Percentiles rank a stretch among this genome's conserved stretches.
These are phyloP conservation scores for Saraca asoca DNA, from an alignment of 331 rosid genomes.

Conservation along the genomic window DNA sequence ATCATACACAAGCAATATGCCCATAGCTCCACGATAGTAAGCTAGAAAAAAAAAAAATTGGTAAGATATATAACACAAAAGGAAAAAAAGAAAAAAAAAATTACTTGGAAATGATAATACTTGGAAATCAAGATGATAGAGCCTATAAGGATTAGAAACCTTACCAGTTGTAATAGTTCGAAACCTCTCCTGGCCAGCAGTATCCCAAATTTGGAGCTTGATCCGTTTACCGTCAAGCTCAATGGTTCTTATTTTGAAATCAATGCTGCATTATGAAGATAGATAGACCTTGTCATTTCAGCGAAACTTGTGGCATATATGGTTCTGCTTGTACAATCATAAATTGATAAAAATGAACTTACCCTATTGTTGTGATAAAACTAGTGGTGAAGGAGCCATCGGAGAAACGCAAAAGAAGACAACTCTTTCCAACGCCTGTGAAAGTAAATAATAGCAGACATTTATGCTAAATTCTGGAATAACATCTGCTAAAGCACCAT, in stretches of 20 bases:
- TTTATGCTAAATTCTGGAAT: conserved; percentile 7
- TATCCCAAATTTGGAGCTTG: conserved; percentile 97
- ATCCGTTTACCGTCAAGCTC: conserved; percentile 90
- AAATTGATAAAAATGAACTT: conserved; percentile 30
- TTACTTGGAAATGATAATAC: no score
- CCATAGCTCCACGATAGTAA: conserved; percentile 97
- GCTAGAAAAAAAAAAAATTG: conserved; percentile 48
- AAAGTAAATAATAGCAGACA: conserved; percentile 24
- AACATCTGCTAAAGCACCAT: neutral
- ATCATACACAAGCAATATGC: conserved; percentile 90
- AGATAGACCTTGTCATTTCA: conserved; percentile 26
- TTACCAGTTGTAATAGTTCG: conserved; percentile 92
- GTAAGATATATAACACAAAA: conserved; percentile 1
- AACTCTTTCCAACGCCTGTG: conserved; percentile 99
- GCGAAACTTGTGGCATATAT: conserved; percentile 13
- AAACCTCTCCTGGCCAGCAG: conserved; percentile 99
- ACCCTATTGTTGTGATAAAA: conserved; percentile 97
- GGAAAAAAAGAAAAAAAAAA: neutral
- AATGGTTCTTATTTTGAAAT: conserved; percentile 88
- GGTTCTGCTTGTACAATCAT: conserved; percentile 4
- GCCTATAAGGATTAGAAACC: conserved; percentile 20
- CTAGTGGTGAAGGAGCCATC: conserved; percentile 95
- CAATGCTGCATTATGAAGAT: conserved; percentile 69
- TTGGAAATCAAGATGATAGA: neutral
- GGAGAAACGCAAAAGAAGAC: conserved; percentile 93